phyloP scores from a whole-genome alignment of 495 filamentous ascomycete genomes.

The Jackrogersella minutella region DNA sequence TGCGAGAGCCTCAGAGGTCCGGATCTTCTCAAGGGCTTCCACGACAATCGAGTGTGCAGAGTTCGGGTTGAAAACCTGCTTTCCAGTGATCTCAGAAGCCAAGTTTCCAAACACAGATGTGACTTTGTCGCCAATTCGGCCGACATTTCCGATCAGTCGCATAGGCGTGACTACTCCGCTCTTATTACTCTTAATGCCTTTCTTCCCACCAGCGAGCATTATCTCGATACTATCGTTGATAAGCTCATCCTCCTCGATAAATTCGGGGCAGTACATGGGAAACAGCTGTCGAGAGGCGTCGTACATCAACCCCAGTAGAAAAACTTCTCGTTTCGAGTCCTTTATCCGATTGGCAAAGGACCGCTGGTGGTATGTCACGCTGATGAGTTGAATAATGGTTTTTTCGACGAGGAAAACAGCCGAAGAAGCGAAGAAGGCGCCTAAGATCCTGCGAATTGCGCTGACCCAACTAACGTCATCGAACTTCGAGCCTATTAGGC shows the following conservation, averaged over 20 bases:
- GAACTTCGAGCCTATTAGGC: constrained; percentile 54
- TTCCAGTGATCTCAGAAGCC: constrained; percentile 91
- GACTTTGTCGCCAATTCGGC: constrained; percentile 87
- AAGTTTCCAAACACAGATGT: constrained; percentile 93
- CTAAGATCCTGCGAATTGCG: constrained; percentile 74
- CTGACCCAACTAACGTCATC: constrained; percentile 49
- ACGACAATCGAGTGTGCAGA: constrained; percentile 88
- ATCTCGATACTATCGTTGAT: constrained; percentile 81
- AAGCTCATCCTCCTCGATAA: constrained; percentile 86
- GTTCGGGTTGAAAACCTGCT: constrained; percentile 90
- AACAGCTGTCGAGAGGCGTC: constrained; percentile 89
- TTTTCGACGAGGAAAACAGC: constrained; percentile 84
- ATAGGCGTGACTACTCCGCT: constrained; percentile 76
- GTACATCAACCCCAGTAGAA: constrained; percentile 81
- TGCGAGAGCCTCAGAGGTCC: constrained; percentile 86
- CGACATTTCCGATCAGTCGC: constrained; percentile 78
- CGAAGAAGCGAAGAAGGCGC: constrained; percentile 77
- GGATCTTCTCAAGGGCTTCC: constrained; percentile 83
- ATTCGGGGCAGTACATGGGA: constrained; percentile 89
- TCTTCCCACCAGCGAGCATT: constrained; percentile 55
- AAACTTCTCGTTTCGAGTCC: constrained; percentile 83
- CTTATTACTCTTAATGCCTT: constrained; percentile 50
- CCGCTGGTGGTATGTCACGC: constrained; percentile 91
- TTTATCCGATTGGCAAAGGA: constrained; percentile 90
- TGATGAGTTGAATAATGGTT: constrained; percentile 87